Base-by-base conservation (phyloP, 257 asterid species). In the Primulina tabacum region DNA sequence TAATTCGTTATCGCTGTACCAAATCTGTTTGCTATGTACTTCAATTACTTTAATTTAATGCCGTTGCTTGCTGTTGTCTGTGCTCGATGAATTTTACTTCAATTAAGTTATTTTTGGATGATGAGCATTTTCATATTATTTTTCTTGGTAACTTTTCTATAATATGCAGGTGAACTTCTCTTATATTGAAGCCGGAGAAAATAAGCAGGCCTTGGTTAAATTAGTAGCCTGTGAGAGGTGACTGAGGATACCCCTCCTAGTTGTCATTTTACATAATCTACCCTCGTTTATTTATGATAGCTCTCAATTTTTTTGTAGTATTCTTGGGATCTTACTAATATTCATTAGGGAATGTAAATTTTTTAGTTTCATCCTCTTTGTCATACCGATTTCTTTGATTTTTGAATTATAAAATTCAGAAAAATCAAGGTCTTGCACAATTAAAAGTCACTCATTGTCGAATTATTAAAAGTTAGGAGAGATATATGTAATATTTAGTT, bases 131-230 rank as follows among this genome's bases (percentile, higher is more conserved):
- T 28, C 12, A 9, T 76, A 24, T 24, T 24, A 24, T 21, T n/a
- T 50, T 50, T 64, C 24, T 70, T 47, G 72, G 57, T 64, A 64
- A 71, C 56, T 4, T 71, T 67, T 59, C 66, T 71, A 20, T 37
- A 38, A 64, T 56, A 63, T 76, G 73, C 87, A 92, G 96, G 99
- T 91, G 59, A 94, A 94, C 71, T 94, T 94, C 76, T 86, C 96
- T 55, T 94, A 94, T 80, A 70, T 62, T 77, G 99, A 94, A 89
- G 99, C 99, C 17, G 97, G 96, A 70, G 99, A 91, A 84, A 83
- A 76, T 81, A 94, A 94, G 76, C 99, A 94, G 80, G 99, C 97
- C 62, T 81, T 94, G 71, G 97, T 94, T 81, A 94, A 94, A 81
- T 82, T 94, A 85, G 93, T 91, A 62, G 83, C 95, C 20, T 94